Base-by-base conservation (phyloP, 768 basidiomycete species). In the Sarcomyxa edulis region DNA sequence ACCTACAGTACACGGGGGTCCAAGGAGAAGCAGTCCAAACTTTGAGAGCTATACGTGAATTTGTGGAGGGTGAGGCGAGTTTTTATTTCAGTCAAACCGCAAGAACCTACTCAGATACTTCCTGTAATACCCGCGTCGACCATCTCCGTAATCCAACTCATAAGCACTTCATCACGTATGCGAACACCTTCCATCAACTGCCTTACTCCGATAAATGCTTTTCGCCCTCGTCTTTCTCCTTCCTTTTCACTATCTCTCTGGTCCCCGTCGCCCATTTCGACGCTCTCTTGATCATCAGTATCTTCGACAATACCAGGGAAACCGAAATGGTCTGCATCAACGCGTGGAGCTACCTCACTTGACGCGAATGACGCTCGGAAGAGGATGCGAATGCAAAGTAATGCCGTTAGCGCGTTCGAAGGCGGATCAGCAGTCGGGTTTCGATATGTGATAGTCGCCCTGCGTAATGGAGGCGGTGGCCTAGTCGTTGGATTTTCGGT, bases 231-330 rank as follows among this genome's bases (percentile, higher is more conserved):
- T 42, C 74, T 63, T 52, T 85, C 81, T 7, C 85, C 85, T 53
- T 90, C 85, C 37, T 55, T 62, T 43, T 82, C 84, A 23, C 61
- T 65, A 55, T 70, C 49, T 68, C 74, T 45, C 47, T 66, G 45
- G 66, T 59, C 52, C 69, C 66, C 42, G 66, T 78, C 60, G 61
- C 69, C 40, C 37, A 58, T 41, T 60, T 78, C 53, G 40, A 59
- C 43, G 5, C 42, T 58, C 35, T 77, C 75, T 39, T 72, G 71
- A 12, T 83, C 87, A n/a, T 78, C 84, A n/a, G 74, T 71, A 15
- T 85, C 87, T 44, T 89, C 84, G 25, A 88, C 65, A 15, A 88
- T 38, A 1, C 84, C 90, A 5, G 93, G 93, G 57, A 95, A 89
- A 0, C 92, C 92, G 58, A 93, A 95, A 46, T 88, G 85, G 42